phyloP scores from a whole-genome alignment of 352 stramenopile species.

The Pythium rhizo-oryzae region DNA sequence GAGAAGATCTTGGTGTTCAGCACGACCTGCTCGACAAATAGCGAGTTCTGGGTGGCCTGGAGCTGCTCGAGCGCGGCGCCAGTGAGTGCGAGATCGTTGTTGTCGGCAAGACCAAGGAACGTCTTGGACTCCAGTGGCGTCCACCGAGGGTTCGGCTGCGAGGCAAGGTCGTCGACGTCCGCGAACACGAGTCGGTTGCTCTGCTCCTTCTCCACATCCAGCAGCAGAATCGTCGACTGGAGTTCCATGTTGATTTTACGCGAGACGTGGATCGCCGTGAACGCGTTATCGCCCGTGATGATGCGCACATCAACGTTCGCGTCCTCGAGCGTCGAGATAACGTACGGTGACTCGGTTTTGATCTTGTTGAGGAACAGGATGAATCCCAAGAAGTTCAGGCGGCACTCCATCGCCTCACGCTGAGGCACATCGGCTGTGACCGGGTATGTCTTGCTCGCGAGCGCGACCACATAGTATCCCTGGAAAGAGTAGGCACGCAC shows the following conservation, averaged over 20 bases:
- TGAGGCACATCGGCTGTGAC: constrained; percentile 48
- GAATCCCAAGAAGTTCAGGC: constrained; percentile 81
- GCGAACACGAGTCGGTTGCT: constrained; percentile 47
- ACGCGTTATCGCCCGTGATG: constrained; percentile 89
- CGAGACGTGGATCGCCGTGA: constrained; percentile 74
- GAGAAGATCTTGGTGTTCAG: constrained; percentile 69
- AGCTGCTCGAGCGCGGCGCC: constrained; percentile 61
- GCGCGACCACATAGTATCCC: constrained; percentile 83
- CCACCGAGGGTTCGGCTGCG: constrained; percentile 33
- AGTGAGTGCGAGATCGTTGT: constrained; percentile 69
- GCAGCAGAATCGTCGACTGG: constrained; percentile 49
- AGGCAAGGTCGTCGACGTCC: constrained; percentile 61
- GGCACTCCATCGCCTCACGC: constrained; percentile 80
- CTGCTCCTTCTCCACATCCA: constrained; percentile 25
- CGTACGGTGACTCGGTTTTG: constrained; percentile 78
- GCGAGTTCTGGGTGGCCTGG: constrained; percentile 26
- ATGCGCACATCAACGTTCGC: constrained; percentile 86
- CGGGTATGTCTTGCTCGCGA: constrained; percentile 64
- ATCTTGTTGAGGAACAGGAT: constrained; percentile 91
- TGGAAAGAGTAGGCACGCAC: constrained; percentile 70
- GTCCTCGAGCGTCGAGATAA: constrained; percentile 76
- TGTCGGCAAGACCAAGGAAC: constrained; percentile 54
- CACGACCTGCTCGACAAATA: constrained; percentile 64
- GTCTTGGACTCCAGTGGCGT: constrained; percentile 43
- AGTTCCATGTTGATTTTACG: constrained; percentile 80